phyloP scores from a whole-genome alignment of 176 grass and related monocot species.

The Oryza meyeriana region DNA sequence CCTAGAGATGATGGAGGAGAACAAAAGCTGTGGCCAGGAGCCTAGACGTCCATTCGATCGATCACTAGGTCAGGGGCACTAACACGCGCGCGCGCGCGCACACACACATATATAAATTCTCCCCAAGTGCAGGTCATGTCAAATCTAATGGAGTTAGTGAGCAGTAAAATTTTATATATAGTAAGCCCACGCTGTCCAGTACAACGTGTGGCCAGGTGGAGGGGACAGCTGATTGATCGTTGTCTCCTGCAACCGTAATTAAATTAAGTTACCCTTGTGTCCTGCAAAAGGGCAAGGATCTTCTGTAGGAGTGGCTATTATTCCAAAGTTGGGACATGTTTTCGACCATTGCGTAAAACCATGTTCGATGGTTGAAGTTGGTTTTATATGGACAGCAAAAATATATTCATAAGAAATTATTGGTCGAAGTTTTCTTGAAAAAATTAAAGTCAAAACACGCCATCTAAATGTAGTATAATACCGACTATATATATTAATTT shows the following conservation, averaged over 20 bases:
- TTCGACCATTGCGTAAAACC: background rate
- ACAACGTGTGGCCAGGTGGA: constrained; percentile 32
- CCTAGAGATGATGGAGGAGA: background rate
- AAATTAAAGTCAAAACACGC: background rate
- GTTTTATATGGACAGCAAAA: background rate
- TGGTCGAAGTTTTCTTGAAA: background rate
- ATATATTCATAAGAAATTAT: background rate
- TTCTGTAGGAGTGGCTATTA: background rate
- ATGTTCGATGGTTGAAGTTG: background rate
- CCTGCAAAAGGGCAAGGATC: constrained; percentile 25
- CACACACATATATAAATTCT: constrained; percentile 23
- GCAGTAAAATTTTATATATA: constrained; percentile 7
- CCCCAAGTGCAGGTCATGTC: constrained; percentile 32
- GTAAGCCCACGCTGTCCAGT: constrained; percentile 28
- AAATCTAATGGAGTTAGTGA: constrained; percentile 28
- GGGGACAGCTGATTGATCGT: constrained; percentile 72
- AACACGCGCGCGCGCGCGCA: too few species aligned
- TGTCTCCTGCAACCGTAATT: constrained; percentile 55
- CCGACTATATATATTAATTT: too few species aligned
- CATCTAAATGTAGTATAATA: background rate
- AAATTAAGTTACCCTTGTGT: constrained; percentile 40
- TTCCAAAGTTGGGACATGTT: background rate
- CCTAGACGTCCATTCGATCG: background rate
- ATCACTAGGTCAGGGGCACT: background rate
- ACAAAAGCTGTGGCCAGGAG: background rate